phyloP scores from a whole-genome alignment of 768 basidiomycete genomes.

The Suillus fuscotomentosus region DNA sequence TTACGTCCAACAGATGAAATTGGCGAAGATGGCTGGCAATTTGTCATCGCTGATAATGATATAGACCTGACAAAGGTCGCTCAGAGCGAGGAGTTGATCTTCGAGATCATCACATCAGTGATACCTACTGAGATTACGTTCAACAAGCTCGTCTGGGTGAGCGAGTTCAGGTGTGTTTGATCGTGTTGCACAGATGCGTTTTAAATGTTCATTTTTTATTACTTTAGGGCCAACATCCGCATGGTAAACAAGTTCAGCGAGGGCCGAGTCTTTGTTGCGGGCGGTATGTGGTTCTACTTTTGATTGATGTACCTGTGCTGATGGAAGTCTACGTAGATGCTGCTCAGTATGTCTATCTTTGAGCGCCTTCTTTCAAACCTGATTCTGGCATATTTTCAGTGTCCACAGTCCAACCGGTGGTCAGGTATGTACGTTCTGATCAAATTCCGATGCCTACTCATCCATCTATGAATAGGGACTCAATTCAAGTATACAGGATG shows the following conservation, averaged over 20 bases:
- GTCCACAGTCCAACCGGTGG: neutral
- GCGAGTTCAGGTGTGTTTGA: conserved; percentile 28
- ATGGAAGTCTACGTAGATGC: neutral
- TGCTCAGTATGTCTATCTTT: neutral
- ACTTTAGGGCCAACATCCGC: neutral
- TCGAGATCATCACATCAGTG: conserved; percentile 23
- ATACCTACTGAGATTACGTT: conserved; percentile 21
- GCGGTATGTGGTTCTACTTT: neutral
- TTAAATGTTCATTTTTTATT: neutral
- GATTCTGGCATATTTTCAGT: neutral
- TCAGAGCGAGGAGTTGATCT: conserved; percentile 24
- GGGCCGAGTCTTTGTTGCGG: neutral
- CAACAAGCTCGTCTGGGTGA: conserved; percentile 24
- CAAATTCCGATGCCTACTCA: neutral
- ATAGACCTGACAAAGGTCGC: conserved; percentile 16
- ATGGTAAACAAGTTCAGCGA: neutral
- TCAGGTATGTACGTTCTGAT: neutral
- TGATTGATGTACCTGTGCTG: neutral
- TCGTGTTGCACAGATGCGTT: neutral
- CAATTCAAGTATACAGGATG: conserved; percentile 37
- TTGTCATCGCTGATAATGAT: conserved; percentile 6
- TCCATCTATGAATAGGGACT: conserved; percentile 29
- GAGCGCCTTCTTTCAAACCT: neutral
- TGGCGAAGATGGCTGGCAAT: conserved; percentile 22
- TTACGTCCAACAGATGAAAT: conserved; percentile 21